These are phyloP conservation scores for Ascochyta lentis DNA, from an alignment of 2,329 filamentous ascomycete species.

Conservation along the genomic window DNA sequence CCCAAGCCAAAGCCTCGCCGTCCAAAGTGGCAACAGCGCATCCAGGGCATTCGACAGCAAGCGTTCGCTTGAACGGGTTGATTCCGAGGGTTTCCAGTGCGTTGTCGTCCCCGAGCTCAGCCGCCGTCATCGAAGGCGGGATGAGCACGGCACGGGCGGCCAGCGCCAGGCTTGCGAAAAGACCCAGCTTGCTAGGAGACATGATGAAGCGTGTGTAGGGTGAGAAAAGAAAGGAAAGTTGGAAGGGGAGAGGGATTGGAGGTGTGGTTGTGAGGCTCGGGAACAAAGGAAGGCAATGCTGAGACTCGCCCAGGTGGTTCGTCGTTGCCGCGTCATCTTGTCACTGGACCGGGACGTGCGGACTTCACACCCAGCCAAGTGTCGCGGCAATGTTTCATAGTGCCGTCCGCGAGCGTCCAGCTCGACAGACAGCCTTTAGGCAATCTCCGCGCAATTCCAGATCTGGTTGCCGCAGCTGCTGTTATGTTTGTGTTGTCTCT, in stretches of 20 bases:
- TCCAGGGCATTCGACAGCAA: conserved; percentile 43
- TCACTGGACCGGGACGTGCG: conserved; percentile 5
- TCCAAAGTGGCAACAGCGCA: conserved; percentile 41
- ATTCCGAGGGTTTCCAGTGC: conserved; percentile 40
- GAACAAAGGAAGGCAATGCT: conserved; percentile 21
- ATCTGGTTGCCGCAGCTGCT: background rate
- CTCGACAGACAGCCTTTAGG: conserved; percentile 3
- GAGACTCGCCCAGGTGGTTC: conserved; percentile 17
- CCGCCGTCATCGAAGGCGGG: conserved; percentile 39
- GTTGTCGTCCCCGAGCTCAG: conserved; percentile 40
- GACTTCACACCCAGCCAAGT: conserved; percentile 7
- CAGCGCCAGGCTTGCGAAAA: conserved; percentile 46
- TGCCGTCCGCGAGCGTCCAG: conserved; percentile 5
- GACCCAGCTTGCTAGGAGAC: conserved; percentile 41
- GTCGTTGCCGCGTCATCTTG: conserved; percentile 26
- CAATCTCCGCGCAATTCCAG: background rate
- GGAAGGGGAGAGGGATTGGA: conserved; percentile 20
- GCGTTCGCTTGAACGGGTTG: conserved; percentile 42
- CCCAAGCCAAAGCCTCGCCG: conserved; percentile 35
- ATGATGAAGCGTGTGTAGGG: conserved; percentile 31
- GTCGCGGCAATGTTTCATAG: conserved; percentile 18
- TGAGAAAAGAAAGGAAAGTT: conserved; percentile 18
- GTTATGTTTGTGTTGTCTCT: background rate
- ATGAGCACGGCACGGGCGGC: conserved; percentile 46
- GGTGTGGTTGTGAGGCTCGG: conserved; percentile 17